Evolutionary conservation across 495 filamentous ascomycete species (phyloP).

Genomic region (Neurospora sp.): DNA sequence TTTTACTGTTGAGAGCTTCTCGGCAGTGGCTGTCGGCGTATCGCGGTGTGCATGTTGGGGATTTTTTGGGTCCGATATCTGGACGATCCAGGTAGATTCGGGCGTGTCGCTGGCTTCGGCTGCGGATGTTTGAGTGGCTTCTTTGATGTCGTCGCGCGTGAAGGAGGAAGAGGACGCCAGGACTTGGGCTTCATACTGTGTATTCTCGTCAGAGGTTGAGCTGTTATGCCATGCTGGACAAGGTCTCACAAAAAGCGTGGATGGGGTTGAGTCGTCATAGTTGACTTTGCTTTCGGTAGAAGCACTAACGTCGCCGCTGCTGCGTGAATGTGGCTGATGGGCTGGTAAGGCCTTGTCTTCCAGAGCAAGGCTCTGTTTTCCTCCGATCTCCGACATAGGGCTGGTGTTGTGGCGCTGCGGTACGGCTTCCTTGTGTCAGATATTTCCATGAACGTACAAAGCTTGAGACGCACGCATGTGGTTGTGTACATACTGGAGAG

Average conservation of each 20-base stretch:
- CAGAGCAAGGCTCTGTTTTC: background rate
- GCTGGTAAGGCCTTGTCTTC: background rate
- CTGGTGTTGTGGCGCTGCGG: background rate
- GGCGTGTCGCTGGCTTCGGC: background rate
- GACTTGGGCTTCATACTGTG: background rate
- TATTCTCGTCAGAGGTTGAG: background rate
- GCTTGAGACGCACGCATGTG: background rate
- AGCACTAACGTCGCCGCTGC: background rate
- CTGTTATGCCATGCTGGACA: background rate
- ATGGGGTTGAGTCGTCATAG: background rate
- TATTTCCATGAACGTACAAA: background rate
- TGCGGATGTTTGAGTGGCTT: background rate
- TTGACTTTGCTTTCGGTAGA: background rate
- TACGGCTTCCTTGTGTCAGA: background rate
- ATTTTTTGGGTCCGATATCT: background rate
- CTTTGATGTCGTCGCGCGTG: background rate
- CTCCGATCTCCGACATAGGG: background rate
- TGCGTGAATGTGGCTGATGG: background rate
- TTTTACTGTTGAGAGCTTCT: background rate
- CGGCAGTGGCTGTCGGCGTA: background rate
- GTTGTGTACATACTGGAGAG: background rate
- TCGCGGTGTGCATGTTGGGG: background rate
- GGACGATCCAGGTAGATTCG: too few relatives aligned
- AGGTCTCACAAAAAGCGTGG: background rate
- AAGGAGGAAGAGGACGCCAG: background rate